Percentiles rank a stretch among this genome's conserved stretches.
Evolutionary conservation across 2,329 filamentous ascomycete genomes (phyloP).

Genomic region (Fusarium sp.): DNA sequence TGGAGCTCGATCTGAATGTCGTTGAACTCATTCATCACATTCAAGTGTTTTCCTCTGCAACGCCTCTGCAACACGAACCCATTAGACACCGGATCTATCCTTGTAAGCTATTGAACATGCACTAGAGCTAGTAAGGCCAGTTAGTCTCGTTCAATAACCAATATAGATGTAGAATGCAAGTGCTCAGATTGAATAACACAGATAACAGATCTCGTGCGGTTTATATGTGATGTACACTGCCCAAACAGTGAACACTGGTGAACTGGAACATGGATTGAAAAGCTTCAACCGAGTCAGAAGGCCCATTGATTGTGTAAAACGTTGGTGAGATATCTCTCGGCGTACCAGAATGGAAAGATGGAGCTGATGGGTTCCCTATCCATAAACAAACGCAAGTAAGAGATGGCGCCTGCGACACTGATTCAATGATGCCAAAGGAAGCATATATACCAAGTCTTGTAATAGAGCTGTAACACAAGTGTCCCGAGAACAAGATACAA

Average conservation of each 20-base stretch:
- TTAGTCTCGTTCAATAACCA: neutral
- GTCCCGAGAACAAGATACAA: neutral
- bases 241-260: neutral
- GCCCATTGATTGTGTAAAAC: neutral
- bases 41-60: neutral
- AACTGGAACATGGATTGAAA: neutral
- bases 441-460: neutral
- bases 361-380: neutral
- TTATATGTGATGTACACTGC: neutral
- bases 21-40: too few species aligned
- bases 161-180: neutral
- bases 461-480: neutral
- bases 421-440: neutral
- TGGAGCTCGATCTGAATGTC: neutral
- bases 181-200: neutral
- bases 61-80: neutral
- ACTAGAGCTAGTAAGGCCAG: neutral
- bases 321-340: neutral
- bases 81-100: neutral
- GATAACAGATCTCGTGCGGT: neutral
- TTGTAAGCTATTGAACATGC: neutral
- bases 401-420: neutral
- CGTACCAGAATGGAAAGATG: neutral
- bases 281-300: neutral
- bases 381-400: neutral